Evolutionary conservation across 768 basidiomycete species (phyloP), one percentile per base, ranked within the genome.

Genomic region (Boletus vermiculosoides): DNA sequence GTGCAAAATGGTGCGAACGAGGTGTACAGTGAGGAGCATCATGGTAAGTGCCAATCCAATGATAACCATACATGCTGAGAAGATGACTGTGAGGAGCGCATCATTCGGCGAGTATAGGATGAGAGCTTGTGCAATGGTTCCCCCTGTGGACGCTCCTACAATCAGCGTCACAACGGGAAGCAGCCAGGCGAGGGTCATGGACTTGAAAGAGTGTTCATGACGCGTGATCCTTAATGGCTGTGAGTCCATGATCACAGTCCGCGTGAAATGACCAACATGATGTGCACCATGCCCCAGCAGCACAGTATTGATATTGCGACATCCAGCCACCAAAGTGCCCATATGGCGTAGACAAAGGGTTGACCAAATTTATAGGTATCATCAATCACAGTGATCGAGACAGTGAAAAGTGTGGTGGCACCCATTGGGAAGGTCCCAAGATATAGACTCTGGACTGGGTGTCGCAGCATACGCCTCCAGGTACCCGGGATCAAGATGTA

Each of bases 141-240:
- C 86, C 1, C 90, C 90, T 0, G 83, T 76, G 1, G 90, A 86
- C 1, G 87, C 78, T 2, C 81, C 83, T 65, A 92, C 90, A 44
- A 88, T 80, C 16, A 87, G 77, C 0, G 90, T 83, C 4, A 92
- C 86, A 12, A 90, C 81, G 0, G 91, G 91, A 31, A 92, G 83
- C 9, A 92, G 74, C 89, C 90, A 92, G 22, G 77, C 68, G 23
- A 85, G 72, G 0, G 83, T 83, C 79, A 90, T 80, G 2, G 73
- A 66, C 42, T 79, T 73, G 6, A 85, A 63, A 0, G 82, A 71
- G 64, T 90, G 85, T 7, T 75, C 73, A 20, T 91, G 86, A n/a
- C 80, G 63, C 39, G 76, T 68, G 71, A 81, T 69, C 84, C 81
- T 88, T 79, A 1, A 33, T 3, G 5, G 16, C 10, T 25, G 49